phyloP scores from a whole-genome alignment of 345 rosid genomes.

The Ceriops tagal region DNA sequence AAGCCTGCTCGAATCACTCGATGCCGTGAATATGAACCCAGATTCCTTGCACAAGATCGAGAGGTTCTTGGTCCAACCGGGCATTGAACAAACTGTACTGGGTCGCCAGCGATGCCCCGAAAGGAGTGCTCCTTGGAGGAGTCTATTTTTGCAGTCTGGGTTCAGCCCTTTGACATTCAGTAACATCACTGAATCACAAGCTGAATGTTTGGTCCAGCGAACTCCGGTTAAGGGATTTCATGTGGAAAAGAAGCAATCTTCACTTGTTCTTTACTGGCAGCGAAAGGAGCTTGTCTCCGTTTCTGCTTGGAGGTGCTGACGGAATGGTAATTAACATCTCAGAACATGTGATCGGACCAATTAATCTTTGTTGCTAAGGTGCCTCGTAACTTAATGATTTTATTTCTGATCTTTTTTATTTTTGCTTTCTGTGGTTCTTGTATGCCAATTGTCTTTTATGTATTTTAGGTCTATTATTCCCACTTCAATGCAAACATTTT shows the following conservation, averaged over 20 bases:
- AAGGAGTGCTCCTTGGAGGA: constrained; percentile 19
- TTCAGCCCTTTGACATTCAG: constrained; percentile 24
- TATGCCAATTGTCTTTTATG: constrained; percentile 44
- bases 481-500: constrained; percentile 35
- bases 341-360: constrained; percentile 12
- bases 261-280: constrained; percentile 30
- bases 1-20: constrained; percentile 25
- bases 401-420: constrained; percentile 31
- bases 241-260: constrained; percentile 25
- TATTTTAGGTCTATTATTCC: constrained; percentile 42
- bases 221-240: constrained; percentile 24
- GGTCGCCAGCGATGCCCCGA: constrained; percentile 21
- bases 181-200: constrained; percentile 30
- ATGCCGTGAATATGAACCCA: constrained; percentile 24
- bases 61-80: constrained; percentile 27
- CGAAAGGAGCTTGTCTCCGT: constrained; percentile 25
- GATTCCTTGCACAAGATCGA: constrained; percentile 23
- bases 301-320: constrained; percentile 32
- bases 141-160: constrained; percentile 23
- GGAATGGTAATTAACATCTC: neutral
- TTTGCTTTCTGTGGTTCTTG: constrained; percentile 27
- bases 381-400: constrained; percentile 32
- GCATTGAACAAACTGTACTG: constrained; percentile 19
- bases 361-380: constrained; percentile 22
- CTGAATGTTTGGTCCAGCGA: constrained; percentile 26